These are phyloP conservation scores for Dothiorella sarmentorum DNA, from an alignment of 2,329 filamentous ascomycete species.

Conservation along the genomic window DNA sequence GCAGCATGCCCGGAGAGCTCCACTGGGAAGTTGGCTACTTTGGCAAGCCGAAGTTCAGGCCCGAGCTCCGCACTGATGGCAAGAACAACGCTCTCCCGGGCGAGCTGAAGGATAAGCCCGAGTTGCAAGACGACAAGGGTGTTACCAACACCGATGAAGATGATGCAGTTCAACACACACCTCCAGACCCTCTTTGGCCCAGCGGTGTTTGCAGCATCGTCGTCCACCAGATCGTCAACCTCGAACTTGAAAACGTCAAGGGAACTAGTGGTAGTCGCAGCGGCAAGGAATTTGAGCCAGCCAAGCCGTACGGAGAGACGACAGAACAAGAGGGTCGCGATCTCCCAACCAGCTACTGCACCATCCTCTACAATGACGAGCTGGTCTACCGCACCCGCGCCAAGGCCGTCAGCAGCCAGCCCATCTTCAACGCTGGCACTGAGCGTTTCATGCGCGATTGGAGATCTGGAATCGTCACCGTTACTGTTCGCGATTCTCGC, in stretches of 20 bases:
- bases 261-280: constrained; percentile 78
- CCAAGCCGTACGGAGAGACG: constrained; percentile 76
- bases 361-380: constrained; percentile 84
- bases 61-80: constrained; percentile 80
- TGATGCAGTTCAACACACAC: constrained; percentile 83
- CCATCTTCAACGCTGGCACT: constrained; percentile 95
- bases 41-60: constrained; percentile 81
- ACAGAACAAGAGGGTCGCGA: constrained; percentile 78
- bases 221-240: constrained; percentile 90
- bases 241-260: constrained; percentile 88
- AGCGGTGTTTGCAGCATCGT: constrained; percentile 83
- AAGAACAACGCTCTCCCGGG: constrained; percentile 75
- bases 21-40: constrained; percentile 98
- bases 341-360: constrained; percentile 90
- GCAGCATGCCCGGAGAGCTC: constrained; percentile 85
- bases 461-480: constrained; percentile 79
- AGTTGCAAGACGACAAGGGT: constrained; percentile 86
- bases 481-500: constrained; percentile 83
- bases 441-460: constrained; percentile 92
- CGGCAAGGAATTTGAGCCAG: constrained; percentile 84
- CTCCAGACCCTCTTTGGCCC: constrained; percentile 94
- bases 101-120: constrained; percentile 67
- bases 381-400: constrained; percentile 89
- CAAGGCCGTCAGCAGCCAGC: constrained; percentile 90
- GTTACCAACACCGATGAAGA: constrained; percentile 68